A percentile compares a stretch with the other conserved stretches of the same genome.
Conservation (phyloP, 345 rosid genomes). For the Angophora floribunda region DNA sequence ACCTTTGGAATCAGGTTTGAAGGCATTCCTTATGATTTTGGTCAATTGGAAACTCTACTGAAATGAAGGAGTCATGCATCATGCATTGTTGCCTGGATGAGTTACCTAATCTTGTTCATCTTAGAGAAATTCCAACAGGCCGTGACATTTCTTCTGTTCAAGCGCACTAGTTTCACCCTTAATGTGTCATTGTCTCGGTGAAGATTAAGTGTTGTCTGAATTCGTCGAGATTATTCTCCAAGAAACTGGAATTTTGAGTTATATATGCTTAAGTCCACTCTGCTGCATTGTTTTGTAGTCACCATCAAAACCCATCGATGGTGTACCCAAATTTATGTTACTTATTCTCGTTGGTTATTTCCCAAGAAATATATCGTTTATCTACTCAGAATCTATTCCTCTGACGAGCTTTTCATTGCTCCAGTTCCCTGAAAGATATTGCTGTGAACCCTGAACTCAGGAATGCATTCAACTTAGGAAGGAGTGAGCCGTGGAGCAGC, state of each 20-base stretch:
- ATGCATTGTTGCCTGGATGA: not conserved
- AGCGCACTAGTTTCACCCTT: not conserved
- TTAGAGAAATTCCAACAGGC: not conserved
- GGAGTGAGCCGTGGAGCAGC: not conserved
- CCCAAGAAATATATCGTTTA: not conserved
- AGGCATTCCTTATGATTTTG: not conserved
- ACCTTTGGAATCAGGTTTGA: not conserved
- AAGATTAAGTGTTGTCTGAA: not conserved
- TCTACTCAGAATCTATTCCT: not conserved
- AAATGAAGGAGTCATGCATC: too few species aligned
- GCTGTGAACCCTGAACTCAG: not conserved
- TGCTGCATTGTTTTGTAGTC: not conserved
- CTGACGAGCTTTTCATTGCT: not conserved
- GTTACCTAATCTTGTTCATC: not conserved
- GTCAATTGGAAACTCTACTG: not conserved
- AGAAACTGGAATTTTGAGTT: not conserved
- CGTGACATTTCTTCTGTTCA: not conserved
- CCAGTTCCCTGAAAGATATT: not conserved
- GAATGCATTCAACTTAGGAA: not conserved
- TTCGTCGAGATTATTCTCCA: not conserved
- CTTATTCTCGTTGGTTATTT: not conserved
- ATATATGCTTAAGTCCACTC: not conserved
- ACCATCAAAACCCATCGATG: not conserved
- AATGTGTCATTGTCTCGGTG: not conserved
- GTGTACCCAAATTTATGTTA: not conserved